Base-by-base conservation (phyloP, 805 yeast genomes). In the Cyberlindnera mycetangii region DNA sequence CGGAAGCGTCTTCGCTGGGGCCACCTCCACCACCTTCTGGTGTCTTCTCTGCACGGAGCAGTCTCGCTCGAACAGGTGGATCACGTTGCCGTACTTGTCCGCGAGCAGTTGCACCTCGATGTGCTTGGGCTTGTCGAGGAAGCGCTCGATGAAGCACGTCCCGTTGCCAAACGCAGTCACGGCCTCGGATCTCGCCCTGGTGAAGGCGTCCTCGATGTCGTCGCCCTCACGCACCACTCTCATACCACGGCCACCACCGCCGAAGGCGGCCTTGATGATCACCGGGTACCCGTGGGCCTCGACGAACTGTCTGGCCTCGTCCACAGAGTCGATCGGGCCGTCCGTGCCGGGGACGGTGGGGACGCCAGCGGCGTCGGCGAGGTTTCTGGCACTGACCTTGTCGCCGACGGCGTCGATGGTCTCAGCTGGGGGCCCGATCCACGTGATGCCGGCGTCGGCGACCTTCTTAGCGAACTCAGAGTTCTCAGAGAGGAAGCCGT, bases 221-320 rank as follows among this genome's bases (percentile, higher is more conserved):
- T 93, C 99, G 59, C 97, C 97, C 68, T 92, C 97, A 61, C 95
- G 77, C 36, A 92, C 99, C 41, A 92, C 99, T 72, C 99, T 83
- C 98, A 92, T 93, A 78, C 99, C 99, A 71, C 98, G 83, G 64
- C 99, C 99, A 76, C 99, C 99, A 71, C 99, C 99, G 66, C 99
- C 99, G 62, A 86, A 93, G 31, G 99, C 99, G 37, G 99, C 99
- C 71, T 92, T 92, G 70, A 92, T 89, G 69, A 92, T 92, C 39
- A 93, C 98, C 8, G 99, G 99, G 70, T 67, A 90, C 25, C 99
- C 99, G 67, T 92, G 77, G 69, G 89, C 62, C 36, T 70, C 78
- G 30, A 90, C 97, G 62, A 92, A 92, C 8, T 65, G 82, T 52
- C 70, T 59, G 27, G 98, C 98, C 59, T 92, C 89, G 45, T 75